Conservation (phyloP, 2,329 filamentous ascomycete species). For the Ophiostoma sp. region DNA sequence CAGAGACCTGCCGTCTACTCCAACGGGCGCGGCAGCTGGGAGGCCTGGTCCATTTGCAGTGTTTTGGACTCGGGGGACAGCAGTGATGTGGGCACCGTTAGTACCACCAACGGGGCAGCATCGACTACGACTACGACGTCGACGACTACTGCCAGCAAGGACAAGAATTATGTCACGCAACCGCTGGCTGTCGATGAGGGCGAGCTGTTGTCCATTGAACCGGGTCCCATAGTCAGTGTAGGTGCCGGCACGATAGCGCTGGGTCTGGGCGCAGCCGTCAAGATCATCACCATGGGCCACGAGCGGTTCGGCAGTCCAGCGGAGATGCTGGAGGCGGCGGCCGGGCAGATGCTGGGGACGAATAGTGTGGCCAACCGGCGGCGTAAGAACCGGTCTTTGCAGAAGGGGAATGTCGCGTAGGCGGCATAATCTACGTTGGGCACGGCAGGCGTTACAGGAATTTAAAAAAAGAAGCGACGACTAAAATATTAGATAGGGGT, state of each 20-base stretch:
- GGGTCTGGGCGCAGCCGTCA: slow-evolving; percentile 71
- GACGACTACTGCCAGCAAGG: not conserved
- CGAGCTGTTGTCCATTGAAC: slow-evolving; percentile 54
- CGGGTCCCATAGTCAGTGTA: slow-evolving; percentile 64
- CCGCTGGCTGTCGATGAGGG: slow-evolving; percentile 46
- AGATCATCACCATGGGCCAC: slow-evolving; percentile 66
- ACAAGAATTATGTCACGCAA: slow-evolving; percentile 36
- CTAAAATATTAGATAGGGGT: not conserved
- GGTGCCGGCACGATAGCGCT: slow-evolving; percentile 67
- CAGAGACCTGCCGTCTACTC: not conserved
- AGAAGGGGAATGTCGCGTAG: not conserved
- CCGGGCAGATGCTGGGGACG: slow-evolving; percentile 34
- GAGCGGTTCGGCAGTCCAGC: slow-evolving; percentile 58
- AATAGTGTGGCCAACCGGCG: slow-evolving; percentile 43
- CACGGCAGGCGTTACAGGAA: not conserved
- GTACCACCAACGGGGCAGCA: not conserved
- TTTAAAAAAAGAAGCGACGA: not conserved
- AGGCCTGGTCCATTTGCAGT: slow-evolving; percentile 55
- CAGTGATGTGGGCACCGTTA: slow-evolving; percentile 38
- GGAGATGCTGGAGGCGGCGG: slow-evolving; percentile 35
- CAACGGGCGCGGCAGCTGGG: slow-evolving; percentile 46
- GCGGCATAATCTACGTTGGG: not conserved
- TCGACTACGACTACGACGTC: not conserved
- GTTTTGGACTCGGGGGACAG: slow-evolving; percentile 44
- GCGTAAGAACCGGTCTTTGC: slow-evolving; percentile 28